Conservation (phyloP, 2,329 filamentous ascomycete genomes). For the Diaporthe citrichinensis region DNA sequence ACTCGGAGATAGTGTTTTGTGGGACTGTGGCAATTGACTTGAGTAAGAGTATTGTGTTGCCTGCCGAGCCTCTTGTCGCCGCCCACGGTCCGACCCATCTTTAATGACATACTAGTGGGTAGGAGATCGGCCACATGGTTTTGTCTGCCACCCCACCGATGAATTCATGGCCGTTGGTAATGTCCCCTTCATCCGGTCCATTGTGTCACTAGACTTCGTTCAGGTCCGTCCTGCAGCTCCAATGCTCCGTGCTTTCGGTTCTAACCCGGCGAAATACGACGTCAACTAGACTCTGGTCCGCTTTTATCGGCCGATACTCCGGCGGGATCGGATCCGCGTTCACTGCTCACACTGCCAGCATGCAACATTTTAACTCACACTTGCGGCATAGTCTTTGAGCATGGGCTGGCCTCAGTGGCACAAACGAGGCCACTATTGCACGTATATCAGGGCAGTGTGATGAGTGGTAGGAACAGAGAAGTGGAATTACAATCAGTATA, state of each 20-base stretch:
- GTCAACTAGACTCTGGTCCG: background rate
- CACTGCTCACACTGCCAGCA: no score
- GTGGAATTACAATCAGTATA: no score
- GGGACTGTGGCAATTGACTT: slow-evolving; percentile 2
- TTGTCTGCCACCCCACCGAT: slow-evolving; percentile 9
- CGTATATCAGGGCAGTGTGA: no score
- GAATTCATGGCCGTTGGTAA: slow-evolving; percentile 21
- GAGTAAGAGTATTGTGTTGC: slow-evolving; percentile 8
- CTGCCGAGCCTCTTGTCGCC: background rate
- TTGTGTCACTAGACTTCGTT: background rate
- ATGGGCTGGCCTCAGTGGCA: no score
- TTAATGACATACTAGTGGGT: slow-evolving; percentile 9
- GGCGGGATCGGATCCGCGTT: background rate
- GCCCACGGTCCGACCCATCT: slow-evolving; percentile 10
- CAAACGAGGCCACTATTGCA: no score
- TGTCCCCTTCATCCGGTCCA: background rate
- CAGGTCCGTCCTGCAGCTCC: background rate
- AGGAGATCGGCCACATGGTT: slow-evolving; percentile 21
- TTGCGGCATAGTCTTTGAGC: background rate
- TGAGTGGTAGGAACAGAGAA: no score
- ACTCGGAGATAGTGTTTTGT: background rate
- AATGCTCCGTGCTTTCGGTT: background rate
- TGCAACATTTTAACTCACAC: background rate
- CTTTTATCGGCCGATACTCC: background rate
- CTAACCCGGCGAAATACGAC: background rate